Evolutionary conservation across 1,139 yeast species (phyloP), one percentile per base, ranked within the genome.

Genomic region (Candida glucosophila): DNA sequence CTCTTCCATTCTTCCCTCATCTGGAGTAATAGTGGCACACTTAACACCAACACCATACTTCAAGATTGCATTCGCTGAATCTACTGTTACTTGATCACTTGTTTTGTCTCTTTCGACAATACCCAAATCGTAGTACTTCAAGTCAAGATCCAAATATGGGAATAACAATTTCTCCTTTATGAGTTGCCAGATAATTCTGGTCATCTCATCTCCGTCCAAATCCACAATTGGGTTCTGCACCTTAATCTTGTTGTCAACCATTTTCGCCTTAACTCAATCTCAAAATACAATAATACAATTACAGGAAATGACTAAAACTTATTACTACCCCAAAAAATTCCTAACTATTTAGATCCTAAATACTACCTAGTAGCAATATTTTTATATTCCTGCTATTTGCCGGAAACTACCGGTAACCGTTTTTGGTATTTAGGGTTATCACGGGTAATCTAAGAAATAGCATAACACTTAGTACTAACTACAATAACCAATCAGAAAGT

Each of bases 21-120:
- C 97, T 6, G 97, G 97, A n/a, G 97, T 88, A 54, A 88, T 88
- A 30, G 97, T 88, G 27, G 97, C 97, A 63, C 97, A 88, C 64
- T 88, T 88, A 46, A 88, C 80, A 33, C 94, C 97, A 25, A 88
- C 97, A 30, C 86, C 83, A 53, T 83, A 78, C 59, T 86, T 68
- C 53, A 76, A 67, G 44, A 83, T 86, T 29, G 97, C 97, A 35
- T 80, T 66, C 19, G 96, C 96, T 5, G 95, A 85, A 37, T 88
- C 96, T 27, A 68, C 53, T 15, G 97, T 88, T 44, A 88, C 85
- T 58, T 81, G 62, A 55, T 88, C 97, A 43, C 82, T 69, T 23
- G 97, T 88, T 40, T 73, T 55, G 56, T 88, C 96, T 55, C 97
- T 75, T 56, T 77, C 65, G 53, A 78, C 76, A 39, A 88, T 77